phyloP scores from a whole-genome alignment of 495 filamentous ascomycete species.

The Penicillium cataractarum region DNA sequence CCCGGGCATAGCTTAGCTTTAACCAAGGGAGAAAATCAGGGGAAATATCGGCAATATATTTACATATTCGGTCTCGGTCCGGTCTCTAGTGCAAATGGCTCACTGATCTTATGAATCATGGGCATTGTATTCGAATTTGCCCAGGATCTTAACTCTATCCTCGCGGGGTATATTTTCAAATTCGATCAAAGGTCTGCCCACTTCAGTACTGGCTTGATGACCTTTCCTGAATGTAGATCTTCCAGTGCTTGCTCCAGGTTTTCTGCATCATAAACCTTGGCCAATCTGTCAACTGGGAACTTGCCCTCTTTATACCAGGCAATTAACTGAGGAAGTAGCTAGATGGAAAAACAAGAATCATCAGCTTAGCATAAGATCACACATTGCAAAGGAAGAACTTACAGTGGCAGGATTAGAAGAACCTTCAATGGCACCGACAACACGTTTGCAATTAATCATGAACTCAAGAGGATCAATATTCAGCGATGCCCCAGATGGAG shows the following conservation, averaged over 20 bases:
- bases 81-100: background rate
- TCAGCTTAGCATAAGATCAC: background rate
- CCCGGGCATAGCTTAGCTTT: background rate
- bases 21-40: background rate
- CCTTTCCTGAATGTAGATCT: conserved; percentile 40
- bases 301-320: conserved; percentile 43
- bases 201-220: conserved; percentile 29
- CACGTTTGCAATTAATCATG: conserved; percentile 31
- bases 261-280: conserved; percentile 34
- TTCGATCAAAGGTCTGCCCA: conserved; percentile 16
- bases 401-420: conserved; percentile 31
- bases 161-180: background rate
- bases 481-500: conserved; percentile 37
- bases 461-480: conserved; percentile 29
- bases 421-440: conserved; percentile 37
- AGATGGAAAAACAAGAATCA: background rate
- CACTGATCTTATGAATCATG: background rate
- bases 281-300: conserved; percentile 46
- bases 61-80: background rate
- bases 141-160: background rate
- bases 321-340: conserved; percentile 40
- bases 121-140: background rate
- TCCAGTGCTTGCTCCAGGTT: conserved; percentile 35
- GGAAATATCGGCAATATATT: background rate
- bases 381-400: conserved; percentile 7